A percentile compares a stretch with the other conserved stretches of the same genome.
These are phyloP conservation scores for Stromatinia cepivora DNA, from an alignment of 2,329 filamentous ascomycete genomes.

Conservation along the genomic window DNA sequence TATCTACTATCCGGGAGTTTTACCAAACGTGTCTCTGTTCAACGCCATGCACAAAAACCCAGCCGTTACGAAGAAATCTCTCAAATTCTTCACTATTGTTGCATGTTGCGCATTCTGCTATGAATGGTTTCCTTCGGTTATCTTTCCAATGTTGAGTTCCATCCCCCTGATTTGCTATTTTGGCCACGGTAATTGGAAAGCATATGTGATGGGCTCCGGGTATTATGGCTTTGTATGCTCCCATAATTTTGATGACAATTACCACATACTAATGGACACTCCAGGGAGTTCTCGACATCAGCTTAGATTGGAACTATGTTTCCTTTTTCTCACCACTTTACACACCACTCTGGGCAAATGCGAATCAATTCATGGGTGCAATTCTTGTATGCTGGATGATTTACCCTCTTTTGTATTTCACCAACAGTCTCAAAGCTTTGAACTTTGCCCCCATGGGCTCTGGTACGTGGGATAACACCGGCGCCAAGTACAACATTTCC, in stretches of 20 bases:
- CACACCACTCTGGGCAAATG: constrained; percentile 41
- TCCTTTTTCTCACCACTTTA: constrained; percentile 31
- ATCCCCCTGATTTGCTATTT: constrained; percentile 48
- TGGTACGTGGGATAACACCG: constrained; percentile 64
- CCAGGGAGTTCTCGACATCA: constrained; percentile 42
- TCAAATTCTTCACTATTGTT: constrained; percentile 39
- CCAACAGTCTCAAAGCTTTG: constrained; percentile 45
- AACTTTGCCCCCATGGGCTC: constrained; percentile 47
- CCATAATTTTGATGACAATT: rapidly evolving
- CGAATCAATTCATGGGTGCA: constrained; percentile 40
- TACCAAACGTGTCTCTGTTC: constrained; percentile 48
- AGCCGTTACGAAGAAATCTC: constrained; percentile 43
- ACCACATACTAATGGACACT: background rate
- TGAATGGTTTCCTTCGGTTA: constrained; percentile 23
- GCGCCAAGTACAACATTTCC: constrained; percentile 61
- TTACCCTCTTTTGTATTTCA: constrained; percentile 46
- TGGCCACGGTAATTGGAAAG: constrained; percentile 49
- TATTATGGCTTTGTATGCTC: constrained; percentile 36
- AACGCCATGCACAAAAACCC: constrained; percentile 46
- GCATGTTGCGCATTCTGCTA: constrained; percentile 29
- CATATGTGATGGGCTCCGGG: constrained; percentile 50
- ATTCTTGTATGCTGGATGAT: constrained; percentile 39
- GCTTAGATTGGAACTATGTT: constrained; percentile 49
- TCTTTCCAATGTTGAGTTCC: constrained; percentile 50
- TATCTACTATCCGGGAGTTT: constrained; percentile 63